Conservation (phyloP, 2,329 filamentous ascomycete species). For the Aspergillus awamori region DNA sequence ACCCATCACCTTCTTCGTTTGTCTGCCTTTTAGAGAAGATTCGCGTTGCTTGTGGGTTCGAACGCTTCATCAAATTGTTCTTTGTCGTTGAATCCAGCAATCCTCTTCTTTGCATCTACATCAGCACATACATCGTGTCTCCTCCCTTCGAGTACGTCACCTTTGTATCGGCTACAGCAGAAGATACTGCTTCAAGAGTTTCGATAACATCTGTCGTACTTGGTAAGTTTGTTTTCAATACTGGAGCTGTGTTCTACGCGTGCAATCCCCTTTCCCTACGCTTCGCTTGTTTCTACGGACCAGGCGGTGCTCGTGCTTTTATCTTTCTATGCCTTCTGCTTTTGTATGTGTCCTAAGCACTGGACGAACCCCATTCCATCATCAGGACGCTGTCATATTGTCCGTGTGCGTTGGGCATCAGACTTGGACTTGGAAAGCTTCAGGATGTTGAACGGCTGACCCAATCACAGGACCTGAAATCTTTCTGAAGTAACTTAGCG, state of each 20-base stretch:
- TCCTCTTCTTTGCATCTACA: background rate
- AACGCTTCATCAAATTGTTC: background rate
- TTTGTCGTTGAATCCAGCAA: background rate
- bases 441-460: slow-evolving; percentile 3
- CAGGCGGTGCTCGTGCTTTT: background rate
- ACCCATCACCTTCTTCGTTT: background rate
- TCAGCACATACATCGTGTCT: background rate
- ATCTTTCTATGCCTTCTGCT: background rate
- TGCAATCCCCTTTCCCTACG: background rate
- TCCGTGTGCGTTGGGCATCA: slow-evolving; percentile 1
- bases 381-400: background rate
- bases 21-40: background rate
- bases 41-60: background rate
- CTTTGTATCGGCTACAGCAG: background rate
- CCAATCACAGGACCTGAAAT: background rate
- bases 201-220: background rate
- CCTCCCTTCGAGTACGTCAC: background rate
- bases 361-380: background rate
- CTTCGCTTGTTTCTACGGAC: background rate
- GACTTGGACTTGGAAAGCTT: background rate
- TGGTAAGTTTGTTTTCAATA: background rate
- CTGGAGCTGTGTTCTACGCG: background rate
- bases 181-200: background rate
- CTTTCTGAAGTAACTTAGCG: background rate
- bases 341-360: background rate